Conservation (phyloP, 495 filamentous ascomycete genomes). For the Penicillium bovifimosum region DNA sequence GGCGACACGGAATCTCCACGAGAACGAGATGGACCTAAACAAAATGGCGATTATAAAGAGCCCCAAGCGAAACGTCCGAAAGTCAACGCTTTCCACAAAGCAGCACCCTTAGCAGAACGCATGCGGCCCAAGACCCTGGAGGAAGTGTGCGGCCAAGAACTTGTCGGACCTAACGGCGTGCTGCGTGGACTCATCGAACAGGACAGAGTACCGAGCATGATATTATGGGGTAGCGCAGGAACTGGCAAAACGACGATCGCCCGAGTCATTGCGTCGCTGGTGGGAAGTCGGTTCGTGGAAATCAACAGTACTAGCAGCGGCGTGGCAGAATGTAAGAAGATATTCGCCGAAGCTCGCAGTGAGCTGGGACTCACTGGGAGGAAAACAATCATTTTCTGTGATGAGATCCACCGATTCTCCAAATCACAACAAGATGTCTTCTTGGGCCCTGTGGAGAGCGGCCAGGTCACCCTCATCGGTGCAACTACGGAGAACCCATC, state of each 20-base stretch:
- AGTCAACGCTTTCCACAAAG: constrained; percentile 55
- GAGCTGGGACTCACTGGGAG: constrained; percentile 78
- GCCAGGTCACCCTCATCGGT: constrained; percentile 85
- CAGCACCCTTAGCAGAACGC: constrained; percentile 82
- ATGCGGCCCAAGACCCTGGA: constrained; percentile 84
- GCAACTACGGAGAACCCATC: constrained; percentile 96
- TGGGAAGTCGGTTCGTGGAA: constrained; percentile 83
- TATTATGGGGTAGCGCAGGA: constrained; percentile 86
- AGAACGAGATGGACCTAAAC: constrained; percentile 15
- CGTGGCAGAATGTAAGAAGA: constrained; percentile 92
- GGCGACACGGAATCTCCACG: constrained; percentile 19
- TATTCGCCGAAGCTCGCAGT: constrained; percentile 78
- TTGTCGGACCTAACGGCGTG: constrained; percentile 79
- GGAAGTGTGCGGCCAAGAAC: constrained; percentile 84
- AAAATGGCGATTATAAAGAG: constrained; percentile 22
- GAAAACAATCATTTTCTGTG: constrained; percentile 95
- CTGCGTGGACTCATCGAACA: constrained; percentile 86
- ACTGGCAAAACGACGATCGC: constrained; percentile 98
- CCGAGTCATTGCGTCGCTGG: constrained; percentile 78
- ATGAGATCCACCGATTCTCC: constrained; percentile 93
- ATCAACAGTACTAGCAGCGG: constrained; percentile 90
- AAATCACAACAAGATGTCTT: constrained; percentile 96
- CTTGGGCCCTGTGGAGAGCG: constrained; percentile 84
- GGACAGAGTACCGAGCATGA: constrained; percentile 86
- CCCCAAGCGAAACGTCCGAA: constrained; percentile 55